Evolutionary conservation across 805 yeast species (phyloP), one percentile per base, ranked within the genome.

Genomic region (Metschnikowia colocasiae): DNA sequence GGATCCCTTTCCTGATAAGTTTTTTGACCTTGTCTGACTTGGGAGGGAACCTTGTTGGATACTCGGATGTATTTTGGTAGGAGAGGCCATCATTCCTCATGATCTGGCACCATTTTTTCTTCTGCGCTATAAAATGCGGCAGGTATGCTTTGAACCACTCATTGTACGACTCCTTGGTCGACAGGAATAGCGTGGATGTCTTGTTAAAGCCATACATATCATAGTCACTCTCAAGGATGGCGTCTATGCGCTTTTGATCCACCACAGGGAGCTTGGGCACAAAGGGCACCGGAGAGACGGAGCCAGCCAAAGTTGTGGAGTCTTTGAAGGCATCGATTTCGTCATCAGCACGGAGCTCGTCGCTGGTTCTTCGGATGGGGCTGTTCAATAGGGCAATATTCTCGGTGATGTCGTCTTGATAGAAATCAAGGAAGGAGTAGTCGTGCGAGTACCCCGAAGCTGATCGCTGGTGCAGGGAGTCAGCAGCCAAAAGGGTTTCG

Each of bases 131-230:
- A 48, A 82, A 68, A 62, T 86, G 85, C 25, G 72, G 77, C 10
- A 83, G 73, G 65, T 92, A 91, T 8, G 71, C 76, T 2, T 52
- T 49, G 80, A 88, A 85, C 97, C 98, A 92, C 7, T 58, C 61
- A 61, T 90, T 81, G 61, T 87, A 89, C 36, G 79, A 79, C 19
- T 68, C 66, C 43, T 68, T 72, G 8, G 85, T 56, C 20, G 85
- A 71, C 27, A 43, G 53, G 50, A 62, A 63, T 55, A 72, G 79
- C 36, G 69, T 66, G 16, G 80, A 78, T 16, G 75, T 74, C 60
- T 88, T 91, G 54, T 81, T 82, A 70, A 92, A 92, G 1, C 99
- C 99, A 62, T 92, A 92, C 41, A 92, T 67, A 62, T 92, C 98
- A 47, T 67, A 34, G 23, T 47, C 48, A 23, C 48, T 38, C 6